Base-by-base conservation (phyloP, 495 filamentous ascomycete genomes). In the Venustampulla echinocandica region DNA sequence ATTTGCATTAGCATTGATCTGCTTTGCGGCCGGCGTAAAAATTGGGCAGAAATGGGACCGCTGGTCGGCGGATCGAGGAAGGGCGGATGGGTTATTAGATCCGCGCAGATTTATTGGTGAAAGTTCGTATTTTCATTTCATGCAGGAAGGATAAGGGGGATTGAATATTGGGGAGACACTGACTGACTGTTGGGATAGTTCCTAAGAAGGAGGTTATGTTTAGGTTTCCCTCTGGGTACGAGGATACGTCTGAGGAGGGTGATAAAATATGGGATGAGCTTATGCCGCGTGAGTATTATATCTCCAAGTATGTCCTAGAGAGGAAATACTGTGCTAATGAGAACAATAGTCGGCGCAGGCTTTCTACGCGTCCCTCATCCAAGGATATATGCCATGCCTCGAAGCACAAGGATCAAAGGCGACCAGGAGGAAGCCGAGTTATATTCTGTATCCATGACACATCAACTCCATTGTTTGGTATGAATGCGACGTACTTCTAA, bases 391-490 rank as follows among this genome's bases (percentile, higher is more conserved):
- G 47, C 52, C 24, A 53, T 62, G 47, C 60, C 57, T 18, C 11
- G 45, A n/a, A 60, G 57, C 27, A 57, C 56, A 42, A 44, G 34
- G 1, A 55, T 57, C 28, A 13, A 27, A 15, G 23, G 49, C 18
- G 50, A 59, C 28, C 15, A 35, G 5, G 44, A 56, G 23, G 14
- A 52, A 14, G 52, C n/a, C 6, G 60, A 62, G 23, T 34, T 58
- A 11, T 62, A 60, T 42, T 59, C 60, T 17, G 49, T 60, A 2
- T 58, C 54, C 22, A 47, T 58, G 0, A 58, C 54, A 3, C 60
- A 63, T 42, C 55, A 58, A 44, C 44, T 63, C n/a, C 60, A 58
- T 37, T 63, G 60, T 40, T 37, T 60, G 25, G 59, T 50, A 49
- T 18, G 36, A n/a, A n/a, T n/a, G n/a, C n/a, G n/a, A n/a, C 21